Evolutionary conservation across 768 basidiomycete species (phyloP), one percentile per base, ranked within the genome.

Genomic region (Suillus weaverae): DNA sequence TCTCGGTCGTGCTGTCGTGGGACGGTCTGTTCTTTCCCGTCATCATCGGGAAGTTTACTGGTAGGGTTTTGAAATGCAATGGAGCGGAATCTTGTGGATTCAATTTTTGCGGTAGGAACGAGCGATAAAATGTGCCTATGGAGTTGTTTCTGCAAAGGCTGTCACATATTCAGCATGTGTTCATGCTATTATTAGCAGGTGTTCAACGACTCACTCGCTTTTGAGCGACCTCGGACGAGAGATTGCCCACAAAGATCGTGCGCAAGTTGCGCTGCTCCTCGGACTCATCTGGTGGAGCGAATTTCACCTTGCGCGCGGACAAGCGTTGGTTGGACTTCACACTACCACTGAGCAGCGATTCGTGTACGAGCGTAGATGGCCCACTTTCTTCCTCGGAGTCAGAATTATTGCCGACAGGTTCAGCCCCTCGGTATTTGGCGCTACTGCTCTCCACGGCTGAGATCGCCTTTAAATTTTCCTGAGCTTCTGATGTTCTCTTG

Each of bases 81-180:
- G 18, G 95, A 97, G 60, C 97, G 93, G 82, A 97, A 97, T 50
- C 97, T 93, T 32, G 88, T 84, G 5, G 95, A 95, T 72, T 99
- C 97, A 67, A 97, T 89, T 79, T 91, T 94, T 61, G 92, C 87
- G 0, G 82, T 77, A 4, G 92, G 88, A 16, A 92, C 82, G 66
- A 86, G 83, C 1, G 89, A 78, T 30, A 94, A 81, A 66, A 98
- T 83, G 73, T 96, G 92, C 33, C 85, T 83, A 66, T 87, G 87
- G 35, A 99, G 80, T 67, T 88, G 85, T 73, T 94, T 95, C 68
- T 87, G 85, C 22, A 87, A 71, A 11, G 90, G 82, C 95, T 97
- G 68, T 4, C 46, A 48, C 61, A 60, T 62, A 32, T n/a, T 36
- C 16, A 46, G 66, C 33, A 64, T 61, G 65, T 35, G 65, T 61